phyloP scores from a whole-genome alignment of 345 rosid genomes.

The Salix udensis region DNA sequence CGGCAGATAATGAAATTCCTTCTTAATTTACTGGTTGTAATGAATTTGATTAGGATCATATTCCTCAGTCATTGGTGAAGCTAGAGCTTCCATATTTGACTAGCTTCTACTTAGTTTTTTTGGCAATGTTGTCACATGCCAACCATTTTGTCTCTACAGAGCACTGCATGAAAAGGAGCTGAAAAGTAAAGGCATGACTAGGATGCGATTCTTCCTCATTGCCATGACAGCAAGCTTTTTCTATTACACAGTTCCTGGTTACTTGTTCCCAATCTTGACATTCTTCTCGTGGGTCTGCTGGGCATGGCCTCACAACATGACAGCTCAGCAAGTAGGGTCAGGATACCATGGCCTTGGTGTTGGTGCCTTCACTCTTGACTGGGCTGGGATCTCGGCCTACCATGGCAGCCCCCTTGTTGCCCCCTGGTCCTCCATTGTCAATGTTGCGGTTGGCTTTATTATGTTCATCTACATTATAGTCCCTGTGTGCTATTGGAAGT shows the following conservation, averaged over 20 bases:
- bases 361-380: conserved; percentile 91
- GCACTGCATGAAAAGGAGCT: conserved; percentile 90
- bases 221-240: conserved; percentile 62
- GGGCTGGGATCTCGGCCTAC: conserved; percentile 99
- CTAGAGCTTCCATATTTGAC: neutral
- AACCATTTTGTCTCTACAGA: conserved; percentile 36
- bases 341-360: conserved; percentile 94
- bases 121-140: neutral
- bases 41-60: conserved; percentile 8
- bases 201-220: conserved; percentile 79
- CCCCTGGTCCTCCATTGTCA: conserved; percentile 86
- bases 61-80: neutral
- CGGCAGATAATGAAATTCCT: neutral
- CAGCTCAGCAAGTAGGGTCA: conserved; percentile 96
- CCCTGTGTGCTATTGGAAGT: conserved; percentile 96
- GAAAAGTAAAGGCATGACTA: conserved; percentile 49
- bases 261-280: conserved; percentile 77
- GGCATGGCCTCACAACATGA: conserved; percentile 79
- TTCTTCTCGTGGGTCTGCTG: conserved; percentile 99
- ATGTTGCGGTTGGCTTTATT: conserved; percentile 83
- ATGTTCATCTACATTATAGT: conserved; percentile 89
- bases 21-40: neutral
- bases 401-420: conserved; percentile 96
- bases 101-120: neutral
- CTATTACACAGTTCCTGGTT: conserved; percentile 84